A percentile compares a stretch with the other conserved stretches of the same genome.
phyloP scores from a whole-genome alignment of 805 yeast species.

The Teunomyces pallodes region DNA sequence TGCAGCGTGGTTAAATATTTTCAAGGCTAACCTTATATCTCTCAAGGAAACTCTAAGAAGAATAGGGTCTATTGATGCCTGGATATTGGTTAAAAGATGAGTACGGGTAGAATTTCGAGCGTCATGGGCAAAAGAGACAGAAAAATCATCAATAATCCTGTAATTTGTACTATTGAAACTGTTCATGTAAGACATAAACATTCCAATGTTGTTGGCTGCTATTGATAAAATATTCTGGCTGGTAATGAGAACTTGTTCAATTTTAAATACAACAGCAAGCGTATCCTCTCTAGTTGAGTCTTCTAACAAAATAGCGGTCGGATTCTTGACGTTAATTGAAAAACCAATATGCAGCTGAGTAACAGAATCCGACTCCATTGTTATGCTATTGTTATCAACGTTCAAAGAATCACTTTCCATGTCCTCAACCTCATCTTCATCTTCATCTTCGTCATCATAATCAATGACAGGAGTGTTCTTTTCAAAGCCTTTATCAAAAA shows the following conservation, averaged over 20 bases:
- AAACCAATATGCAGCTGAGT: constrained; percentile 38
- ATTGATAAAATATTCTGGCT: constrained; percentile 66
- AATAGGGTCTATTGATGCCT: constrained; percentile 74
- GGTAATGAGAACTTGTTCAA: constrained; percentile 72
- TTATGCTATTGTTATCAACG: not conserved
- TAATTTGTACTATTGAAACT: constrained; percentile 57
- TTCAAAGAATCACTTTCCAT: not conserved
- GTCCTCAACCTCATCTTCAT: constrained; percentile 1
- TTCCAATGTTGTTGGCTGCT: constrained; percentile 75
- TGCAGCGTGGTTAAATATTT: constrained; percentile 70
- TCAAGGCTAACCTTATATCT: constrained; percentile 78
- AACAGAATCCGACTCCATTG: not conserved
- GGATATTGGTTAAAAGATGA: constrained; percentile 59
- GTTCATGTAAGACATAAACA: constrained; percentile 80
- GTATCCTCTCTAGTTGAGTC: constrained; percentile 67
- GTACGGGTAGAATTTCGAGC: constrained; percentile 60
- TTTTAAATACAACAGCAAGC: constrained; percentile 87
- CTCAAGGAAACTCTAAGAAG: constrained; percentile 78
- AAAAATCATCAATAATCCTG: constrained; percentile 85
- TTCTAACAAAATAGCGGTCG: constrained; percentile 77
- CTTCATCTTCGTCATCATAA: constrained; percentile 15
- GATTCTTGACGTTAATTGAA: constrained; percentile 68
- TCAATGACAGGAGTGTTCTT: constrained; percentile 13
- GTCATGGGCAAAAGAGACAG: constrained; percentile 72
- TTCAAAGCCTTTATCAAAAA: constrained; percentile 50